Base-by-base conservation (phyloP, 768 basidiomycete species). In the Hericium coralloides region DNA sequence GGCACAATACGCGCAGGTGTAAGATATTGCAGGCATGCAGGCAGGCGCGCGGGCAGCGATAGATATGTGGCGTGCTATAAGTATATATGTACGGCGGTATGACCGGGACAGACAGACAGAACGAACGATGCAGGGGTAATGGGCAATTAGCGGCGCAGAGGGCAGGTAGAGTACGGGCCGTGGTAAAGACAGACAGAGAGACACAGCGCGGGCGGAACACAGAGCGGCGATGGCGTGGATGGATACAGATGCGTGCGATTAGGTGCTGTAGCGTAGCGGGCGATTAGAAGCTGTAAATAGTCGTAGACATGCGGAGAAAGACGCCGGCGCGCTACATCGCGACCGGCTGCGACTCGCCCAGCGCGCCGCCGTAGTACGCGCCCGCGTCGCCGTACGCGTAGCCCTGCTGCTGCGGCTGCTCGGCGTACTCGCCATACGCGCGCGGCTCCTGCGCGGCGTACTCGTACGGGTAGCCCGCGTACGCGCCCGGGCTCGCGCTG, bases 401-500 rank as follows among this genome's bases (percentile, higher is more conserved):
- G 2, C 25, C 20, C 48, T 49, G 48, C 25, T 49, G 48, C 48
- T 49, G 48, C 10, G 8, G 8, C 47, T 48, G 47, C 47, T 48
- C 10, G 22, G 8, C 47, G 8, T 48, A 18, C 20, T 17, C 26
- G 26, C 26, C 26, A 8, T 31, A 31, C 26, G 26, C 26, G 2
- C 26, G 15, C 48, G 15, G 48, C 17, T 20, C 48, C 48, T 49
- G 48, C 48, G 23, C 23, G 5, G 47, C 10, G n/a, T n/a, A n/a
- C 12, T 20, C 48, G 9, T n/a, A 20, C 48, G 14, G n/a, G n/a
- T n/a, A n/a, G n/a, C n/a, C n/a, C 38, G 61, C 59, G n/a, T 59
- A 49, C 49, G 39, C 67, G 18, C 63, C 70, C 22, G 72, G 62
- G 22, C 20, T 85, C 76, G 65, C 85, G 80, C 61, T 83, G 81